These are phyloP conservation scores for Chloris gayana DNA, from an alignment of 176 grass and related monocot genomes.

Conservation along the genomic window DNA sequence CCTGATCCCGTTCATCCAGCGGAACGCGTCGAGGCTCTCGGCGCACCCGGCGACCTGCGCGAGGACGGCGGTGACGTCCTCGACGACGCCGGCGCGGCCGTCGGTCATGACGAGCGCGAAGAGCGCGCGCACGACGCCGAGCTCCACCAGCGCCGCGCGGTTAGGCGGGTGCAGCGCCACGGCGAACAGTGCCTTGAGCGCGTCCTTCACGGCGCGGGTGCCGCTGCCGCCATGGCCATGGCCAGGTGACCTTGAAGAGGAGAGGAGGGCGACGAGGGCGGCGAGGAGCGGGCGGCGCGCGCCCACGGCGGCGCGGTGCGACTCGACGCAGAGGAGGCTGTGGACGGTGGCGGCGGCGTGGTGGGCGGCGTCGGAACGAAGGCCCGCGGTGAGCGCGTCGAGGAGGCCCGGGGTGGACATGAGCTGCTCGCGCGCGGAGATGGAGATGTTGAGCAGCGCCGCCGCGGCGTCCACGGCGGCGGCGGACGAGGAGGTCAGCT, in stretches of 20 bases:
- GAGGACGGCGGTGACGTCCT: constrained; percentile 85
- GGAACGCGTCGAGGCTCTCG: constrained; percentile 76
- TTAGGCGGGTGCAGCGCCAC: constrained; percentile 70
- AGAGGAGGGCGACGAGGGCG: constrained; percentile 69
- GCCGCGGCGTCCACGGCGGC: constrained; percentile 72
- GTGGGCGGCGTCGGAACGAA: constrained; percentile 58
- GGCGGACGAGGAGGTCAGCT: constrained; percentile 30
- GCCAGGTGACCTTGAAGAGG: neutral
- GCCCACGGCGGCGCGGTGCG: constrained; percentile 65
- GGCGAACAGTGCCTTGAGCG: constrained; percentile 85
- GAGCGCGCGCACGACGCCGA: constrained; percentile 61
- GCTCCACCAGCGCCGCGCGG: constrained; percentile 54
- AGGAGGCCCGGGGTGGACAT: constrained; percentile 69
- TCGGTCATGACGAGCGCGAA: constrained; percentile 74
- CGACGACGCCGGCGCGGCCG: constrained; percentile 61
- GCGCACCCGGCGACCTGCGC: constrained; percentile 89
- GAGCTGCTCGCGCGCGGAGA: constrained; percentile 65
- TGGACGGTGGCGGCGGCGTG: constrained; percentile 77
- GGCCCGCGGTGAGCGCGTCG: constrained; percentile 68
- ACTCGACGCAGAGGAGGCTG: constrained; percentile 76
- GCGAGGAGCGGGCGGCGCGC: constrained; percentile 50
- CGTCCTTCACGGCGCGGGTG: constrained; percentile 84
- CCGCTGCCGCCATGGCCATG: neutral
- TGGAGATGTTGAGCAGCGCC: constrained; percentile 86
- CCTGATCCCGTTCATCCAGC: constrained; percentile 58